Conservation (phyloP, 495 filamentous ascomycete genomes). For the Podospora didyma region DNA sequence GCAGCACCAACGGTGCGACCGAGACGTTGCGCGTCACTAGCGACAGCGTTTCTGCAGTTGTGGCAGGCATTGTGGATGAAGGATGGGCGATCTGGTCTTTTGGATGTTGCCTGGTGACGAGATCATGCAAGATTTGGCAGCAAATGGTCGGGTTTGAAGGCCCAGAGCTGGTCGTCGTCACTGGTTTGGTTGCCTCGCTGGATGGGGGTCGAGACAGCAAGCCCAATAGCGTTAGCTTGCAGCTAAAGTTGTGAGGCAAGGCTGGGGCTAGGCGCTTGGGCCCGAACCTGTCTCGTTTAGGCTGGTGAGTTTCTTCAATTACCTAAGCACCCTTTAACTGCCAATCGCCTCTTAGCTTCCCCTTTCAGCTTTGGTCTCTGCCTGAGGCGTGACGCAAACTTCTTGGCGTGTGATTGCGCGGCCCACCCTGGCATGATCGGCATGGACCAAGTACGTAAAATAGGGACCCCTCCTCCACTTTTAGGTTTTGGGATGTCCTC, state of each 20-base stretch:
- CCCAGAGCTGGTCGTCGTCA: slow-evolving; percentile 25
- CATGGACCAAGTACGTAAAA: not conserved
- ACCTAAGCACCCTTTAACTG: not conserved
- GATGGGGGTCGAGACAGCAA: slow-evolving; percentile 21
- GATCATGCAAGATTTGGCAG: slow-evolving; percentile 3
- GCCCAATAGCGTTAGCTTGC: slow-evolving; percentile 25
- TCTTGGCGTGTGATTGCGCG: slow-evolving; percentile 12
- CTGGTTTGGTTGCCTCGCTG: slow-evolving; percentile 29
- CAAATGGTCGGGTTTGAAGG: not conserved
- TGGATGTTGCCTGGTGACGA: slow-evolving; percentile 11
- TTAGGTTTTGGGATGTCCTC: slow-evolving; percentile 5
- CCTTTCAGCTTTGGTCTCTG: not conserved
- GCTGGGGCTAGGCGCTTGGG: slow-evolving; percentile 10
- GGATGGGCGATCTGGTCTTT: slow-evolving; percentile 1
- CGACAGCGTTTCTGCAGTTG: slow-evolving; percentile 89
- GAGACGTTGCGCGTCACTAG: slow-evolving; percentile 91
- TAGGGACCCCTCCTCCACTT: slow-evolving; percentile 8
- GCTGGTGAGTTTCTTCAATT: not conserved
- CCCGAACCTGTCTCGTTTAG: not conserved
- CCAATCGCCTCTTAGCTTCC: not conserved
- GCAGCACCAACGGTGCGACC: slow-evolving; percentile 94
- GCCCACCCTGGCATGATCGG: slow-evolving; percentile 5
- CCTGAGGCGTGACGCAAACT: not conserved
- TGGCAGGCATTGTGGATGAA: slow-evolving; percentile 82
- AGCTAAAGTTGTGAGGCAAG: slow-evolving; percentile 4